These are phyloP conservation scores for Apiospora kogelbergensis DNA, from an alignment of 2,329 filamentous ascomycete genomes.

Conservation along the genomic window DNA sequence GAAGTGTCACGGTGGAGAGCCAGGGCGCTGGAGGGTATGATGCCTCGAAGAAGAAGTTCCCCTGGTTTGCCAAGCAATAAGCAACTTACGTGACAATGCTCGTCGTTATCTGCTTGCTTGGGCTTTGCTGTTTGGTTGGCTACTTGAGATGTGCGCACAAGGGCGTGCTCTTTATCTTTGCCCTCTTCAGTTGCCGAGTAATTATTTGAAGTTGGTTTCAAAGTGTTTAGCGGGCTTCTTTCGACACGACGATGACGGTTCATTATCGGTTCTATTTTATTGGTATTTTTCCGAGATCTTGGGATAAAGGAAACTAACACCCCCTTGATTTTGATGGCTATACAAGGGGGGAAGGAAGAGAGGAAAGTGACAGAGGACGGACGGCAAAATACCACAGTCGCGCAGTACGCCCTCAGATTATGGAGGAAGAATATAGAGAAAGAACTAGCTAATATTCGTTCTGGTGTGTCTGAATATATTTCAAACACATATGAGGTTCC, in stretches of 20 bases:
- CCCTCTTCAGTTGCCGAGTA: neutral
- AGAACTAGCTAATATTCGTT: neutral
- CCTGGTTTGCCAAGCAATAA: conserved; percentile 56
- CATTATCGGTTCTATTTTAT: neutral
- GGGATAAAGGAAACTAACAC: neutral
- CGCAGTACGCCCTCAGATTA: neutral
- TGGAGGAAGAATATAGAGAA: neutral
- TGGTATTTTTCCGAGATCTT: neutral
- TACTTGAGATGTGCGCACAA: neutral
- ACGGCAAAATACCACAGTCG: neutral
- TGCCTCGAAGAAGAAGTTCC: conserved; percentile 62
- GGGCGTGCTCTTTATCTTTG: neutral
- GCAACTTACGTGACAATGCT: neutral
- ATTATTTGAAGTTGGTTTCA: neutral
- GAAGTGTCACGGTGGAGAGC: conserved; percentile 60
- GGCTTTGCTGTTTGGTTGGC: neutral
- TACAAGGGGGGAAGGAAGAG: neutral
- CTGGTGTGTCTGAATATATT: neutral
- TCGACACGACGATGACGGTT: neutral
- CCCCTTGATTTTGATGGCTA: neutral
- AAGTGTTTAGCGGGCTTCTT: neutral
- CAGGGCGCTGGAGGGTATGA: conserved; percentile 45
- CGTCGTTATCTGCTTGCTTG: neutral
- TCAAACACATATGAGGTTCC: neutral
- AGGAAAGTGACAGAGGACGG: neutral